Evolutionary conservation across 805 yeast genomes (phyloP).

Genomic region (Kodamaea hsintzibuensis): DNA sequence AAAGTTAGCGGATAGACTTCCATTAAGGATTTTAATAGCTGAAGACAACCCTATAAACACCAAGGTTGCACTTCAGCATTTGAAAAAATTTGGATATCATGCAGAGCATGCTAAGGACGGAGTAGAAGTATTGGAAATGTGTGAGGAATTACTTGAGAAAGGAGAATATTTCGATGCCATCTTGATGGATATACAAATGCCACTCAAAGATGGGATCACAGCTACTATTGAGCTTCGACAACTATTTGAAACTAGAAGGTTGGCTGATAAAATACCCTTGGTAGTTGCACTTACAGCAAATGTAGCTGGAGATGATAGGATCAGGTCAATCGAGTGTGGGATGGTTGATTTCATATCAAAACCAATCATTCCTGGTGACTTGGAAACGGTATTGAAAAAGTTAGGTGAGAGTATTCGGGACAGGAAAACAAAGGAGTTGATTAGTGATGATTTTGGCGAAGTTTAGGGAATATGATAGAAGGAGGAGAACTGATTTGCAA

Average conservation of each 20-base stretch:
- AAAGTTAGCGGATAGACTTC: slow-evolving; percentile 22
- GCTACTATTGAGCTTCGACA: slow-evolving; percentile 42
- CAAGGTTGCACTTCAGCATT: slow-evolving; percentile 50
- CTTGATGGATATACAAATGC: slow-evolving; percentile 59
- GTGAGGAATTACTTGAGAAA: slow-evolving; percentile 25
- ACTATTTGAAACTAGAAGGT: slow-evolving; percentile 25
- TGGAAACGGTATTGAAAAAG: slow-evolving; percentile 35
- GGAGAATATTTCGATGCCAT: slow-evolving; percentile 48
- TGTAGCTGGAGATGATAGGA: slow-evolving; percentile 54
- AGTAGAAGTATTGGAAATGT: slow-evolving; percentile 41
- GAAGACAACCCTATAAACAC: slow-evolving; percentile 56
- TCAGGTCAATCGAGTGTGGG: slow-evolving; percentile 47
- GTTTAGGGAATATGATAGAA: no score
- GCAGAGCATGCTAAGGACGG: slow-evolving; percentile 58
- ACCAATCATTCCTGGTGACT: slow-evolving; percentile 50
- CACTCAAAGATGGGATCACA: slow-evolving; percentile 57
- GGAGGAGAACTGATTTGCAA: neutral
- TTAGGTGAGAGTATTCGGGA: slow-evolving; percentile 2
- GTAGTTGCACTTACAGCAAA: slow-evolving; percentile 53
- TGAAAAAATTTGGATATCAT: slow-evolving; percentile 48
- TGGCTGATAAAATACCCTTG: slow-evolving; percentile 26
- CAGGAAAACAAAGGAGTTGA: neutral
- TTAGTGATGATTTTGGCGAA: no score
- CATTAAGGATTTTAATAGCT: slow-evolving; percentile 51
- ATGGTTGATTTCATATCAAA: slow-evolving; percentile 56